These are phyloP conservation scores for Fusarium globosum DNA, from an alignment of 2,329 filamentous ascomycete genomes.

Conservation along the genomic window DNA sequence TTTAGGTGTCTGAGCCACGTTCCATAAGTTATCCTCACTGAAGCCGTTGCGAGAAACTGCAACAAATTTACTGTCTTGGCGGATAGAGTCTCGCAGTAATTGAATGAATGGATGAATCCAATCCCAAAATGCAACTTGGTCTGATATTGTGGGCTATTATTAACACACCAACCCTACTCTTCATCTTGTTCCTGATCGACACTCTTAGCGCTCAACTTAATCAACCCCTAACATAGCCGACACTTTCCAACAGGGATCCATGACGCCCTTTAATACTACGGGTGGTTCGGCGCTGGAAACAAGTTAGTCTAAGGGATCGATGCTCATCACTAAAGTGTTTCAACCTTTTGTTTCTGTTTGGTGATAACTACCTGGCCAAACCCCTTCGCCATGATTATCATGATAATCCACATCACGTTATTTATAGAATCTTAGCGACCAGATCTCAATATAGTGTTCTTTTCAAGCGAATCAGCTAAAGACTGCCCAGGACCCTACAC, in stretches of 20 bases:
- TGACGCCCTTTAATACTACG: constrained; percentile 16
- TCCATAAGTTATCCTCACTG: background rate
- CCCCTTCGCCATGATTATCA: background rate
- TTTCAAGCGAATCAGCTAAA: background rate
- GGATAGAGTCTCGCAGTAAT: background rate
- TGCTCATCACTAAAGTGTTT: constrained; percentile 8
- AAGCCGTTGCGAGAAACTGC: background rate
- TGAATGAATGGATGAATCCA: too few relatives aligned
- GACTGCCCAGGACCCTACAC: background rate
- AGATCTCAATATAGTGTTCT: background rate
- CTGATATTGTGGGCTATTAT: background rate
- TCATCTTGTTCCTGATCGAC: constrained; percentile 38
- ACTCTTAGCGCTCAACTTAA: constrained; percentile 32
- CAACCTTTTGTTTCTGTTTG: background rate
- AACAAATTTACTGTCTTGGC: background rate
- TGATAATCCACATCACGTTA: background rate
- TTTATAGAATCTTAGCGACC: background rate
- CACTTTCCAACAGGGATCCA: constrained; percentile 17
- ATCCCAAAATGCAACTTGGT: background rate
- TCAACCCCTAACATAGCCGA: constrained; percentile 19
- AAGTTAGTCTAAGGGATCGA: background rate
- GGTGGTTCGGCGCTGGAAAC: background rate
- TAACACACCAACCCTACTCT: background rate
- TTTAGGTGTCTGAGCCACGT: constrained; percentile 3
- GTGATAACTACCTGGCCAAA: background rate